These are phyloP conservation scores for Corylus heterophylla DNA, from an alignment of 306 rosid genomes.

Conservation along the genomic window DNA sequence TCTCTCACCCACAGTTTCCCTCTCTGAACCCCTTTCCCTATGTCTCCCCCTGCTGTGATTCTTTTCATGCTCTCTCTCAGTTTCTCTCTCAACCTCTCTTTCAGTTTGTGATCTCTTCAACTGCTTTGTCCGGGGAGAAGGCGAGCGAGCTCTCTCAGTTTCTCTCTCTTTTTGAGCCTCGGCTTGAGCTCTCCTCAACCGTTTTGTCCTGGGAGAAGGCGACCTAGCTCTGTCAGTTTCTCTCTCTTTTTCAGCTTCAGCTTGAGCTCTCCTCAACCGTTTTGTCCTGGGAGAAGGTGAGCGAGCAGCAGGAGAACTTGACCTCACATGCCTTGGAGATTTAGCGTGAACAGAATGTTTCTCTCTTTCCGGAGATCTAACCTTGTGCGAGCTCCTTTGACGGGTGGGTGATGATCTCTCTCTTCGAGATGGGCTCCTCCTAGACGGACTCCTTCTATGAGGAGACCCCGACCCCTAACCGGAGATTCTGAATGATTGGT, in stretches of 20 bases:
- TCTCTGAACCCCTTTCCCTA: constrained; percentile 31
- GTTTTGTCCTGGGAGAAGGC: constrained; percentile 38
- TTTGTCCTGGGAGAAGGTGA: constrained; percentile 68
- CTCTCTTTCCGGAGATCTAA: constrained; percentile 38
- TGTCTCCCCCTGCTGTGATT: constrained; percentile 20
- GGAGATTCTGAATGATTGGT: constrained; percentile 27
- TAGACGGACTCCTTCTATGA: constrained; percentile 26
- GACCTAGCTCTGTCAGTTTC: constrained; percentile 18
- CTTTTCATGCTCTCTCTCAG: constrained; percentile 34
- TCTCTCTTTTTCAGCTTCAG: neutral
- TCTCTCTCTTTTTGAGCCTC: neutral
- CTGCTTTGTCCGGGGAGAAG: constrained; percentile 41
- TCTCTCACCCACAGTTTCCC: constrained; percentile 30
- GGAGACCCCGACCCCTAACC: constrained; percentile 18
- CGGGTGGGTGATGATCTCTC: constrained; percentile 45
- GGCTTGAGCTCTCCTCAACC: constrained; percentile 47
- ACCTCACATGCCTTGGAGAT: constrained; percentile 32
- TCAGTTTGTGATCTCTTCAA: constrained; percentile 48
- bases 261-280: constrained; percentile 25
- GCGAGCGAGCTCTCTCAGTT: constrained; percentile 15
- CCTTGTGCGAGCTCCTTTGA: constrained; percentile 36
- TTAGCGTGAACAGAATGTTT: constrained; percentile 28
- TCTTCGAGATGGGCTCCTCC: constrained; percentile 39
- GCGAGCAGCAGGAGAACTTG: constrained; percentile 32
- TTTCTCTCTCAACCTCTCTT: constrained; percentile 31